Evolutionary conservation across 352 stramenopile genomes (phyloP).

Genomic region (Globisporangium spiculum): DNA sequence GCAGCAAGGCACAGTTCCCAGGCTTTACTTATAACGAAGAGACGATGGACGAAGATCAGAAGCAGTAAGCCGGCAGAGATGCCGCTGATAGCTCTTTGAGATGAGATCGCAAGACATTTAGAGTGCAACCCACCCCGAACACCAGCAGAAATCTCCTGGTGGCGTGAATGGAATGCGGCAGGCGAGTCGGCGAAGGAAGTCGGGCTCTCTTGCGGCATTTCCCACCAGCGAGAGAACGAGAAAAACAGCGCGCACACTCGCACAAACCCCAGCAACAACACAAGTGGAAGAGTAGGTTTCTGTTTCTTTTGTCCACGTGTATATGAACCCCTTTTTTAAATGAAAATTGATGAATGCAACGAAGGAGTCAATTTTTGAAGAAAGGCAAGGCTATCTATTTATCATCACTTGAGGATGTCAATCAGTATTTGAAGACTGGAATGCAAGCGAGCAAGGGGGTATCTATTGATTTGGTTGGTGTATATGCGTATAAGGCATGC

Average conservation of each 20-base stretch:
- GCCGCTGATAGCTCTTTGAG: neutral
- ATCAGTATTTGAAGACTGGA: no score
- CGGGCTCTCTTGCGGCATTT: neutral
- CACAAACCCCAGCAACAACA: neutral
- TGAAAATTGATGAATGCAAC: constrained; percentile 10
- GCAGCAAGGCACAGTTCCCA: constrained; percentile 89
- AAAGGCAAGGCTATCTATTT: neutral
- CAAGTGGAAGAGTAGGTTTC: constrained; percentile 14
- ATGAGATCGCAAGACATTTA: constrained; percentile 12
- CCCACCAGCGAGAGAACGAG: constrained; percentile 7
- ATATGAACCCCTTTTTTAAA: constrained; percentile 17
- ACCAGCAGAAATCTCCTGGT: constrained; percentile 1
- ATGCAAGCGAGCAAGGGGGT: no score
- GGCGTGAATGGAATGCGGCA: neutral
- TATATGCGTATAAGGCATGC: neutral
- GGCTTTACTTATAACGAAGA: constrained; percentile 90
- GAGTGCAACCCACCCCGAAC: constrained; percentile 4
- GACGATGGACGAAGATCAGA: constrained; percentile 84
- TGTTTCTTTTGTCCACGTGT: constrained; percentile 20
- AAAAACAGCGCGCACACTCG: constrained; percentile 4
- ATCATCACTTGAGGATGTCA: no score
- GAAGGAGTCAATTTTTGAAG: neutral
- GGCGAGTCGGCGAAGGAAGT: constrained; percentile 4
- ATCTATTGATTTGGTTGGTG: no score
- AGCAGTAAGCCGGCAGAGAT: constrained; percentile 48